Percentiles rank a stretch among this genome's conserved stretches.
Conservation (phyloP, 805 yeast genomes). For the Scheffersomyces amazonensis region DNA sequence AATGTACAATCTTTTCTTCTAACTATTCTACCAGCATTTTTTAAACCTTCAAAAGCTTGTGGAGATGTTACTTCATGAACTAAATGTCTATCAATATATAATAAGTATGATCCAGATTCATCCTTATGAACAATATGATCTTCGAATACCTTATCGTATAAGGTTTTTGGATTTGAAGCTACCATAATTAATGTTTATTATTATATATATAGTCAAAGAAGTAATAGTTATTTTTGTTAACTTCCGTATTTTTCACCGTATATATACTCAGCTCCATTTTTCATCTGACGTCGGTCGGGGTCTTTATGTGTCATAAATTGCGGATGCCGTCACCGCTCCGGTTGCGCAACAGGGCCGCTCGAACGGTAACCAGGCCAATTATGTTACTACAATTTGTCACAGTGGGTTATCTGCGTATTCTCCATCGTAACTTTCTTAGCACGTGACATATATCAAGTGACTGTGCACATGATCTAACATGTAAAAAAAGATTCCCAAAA, state of each 20-base stretch:
- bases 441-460: no score
- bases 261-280: no score
- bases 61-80: conserved; percentile 99
- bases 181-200: conserved; percentile 14
- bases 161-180: conserved; percentile 54
- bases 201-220: no score
- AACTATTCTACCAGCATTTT: conserved; percentile 81
- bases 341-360: neutral
- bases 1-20: conserved; percentile 91
- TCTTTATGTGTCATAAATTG: no score
- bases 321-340: neutral
- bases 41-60: conserved; percentile 96
- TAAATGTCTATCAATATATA: conserved; percentile 94
- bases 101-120: conserved; percentile 78
- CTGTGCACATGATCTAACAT: no score
- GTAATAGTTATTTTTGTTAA: no score
- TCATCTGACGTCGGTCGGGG: no score
- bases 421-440: no score
- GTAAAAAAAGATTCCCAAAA: no score
- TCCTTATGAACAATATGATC: conserved; percentile 92
- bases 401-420: no score
- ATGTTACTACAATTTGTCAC: conserved; percentile 3
- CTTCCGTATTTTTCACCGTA: no score
- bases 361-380: neutral
- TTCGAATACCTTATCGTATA: conserved; percentile 94